Conservation (phyloP, 108 stramenopile genomes). For the Heterococcus sp. region DNA sequence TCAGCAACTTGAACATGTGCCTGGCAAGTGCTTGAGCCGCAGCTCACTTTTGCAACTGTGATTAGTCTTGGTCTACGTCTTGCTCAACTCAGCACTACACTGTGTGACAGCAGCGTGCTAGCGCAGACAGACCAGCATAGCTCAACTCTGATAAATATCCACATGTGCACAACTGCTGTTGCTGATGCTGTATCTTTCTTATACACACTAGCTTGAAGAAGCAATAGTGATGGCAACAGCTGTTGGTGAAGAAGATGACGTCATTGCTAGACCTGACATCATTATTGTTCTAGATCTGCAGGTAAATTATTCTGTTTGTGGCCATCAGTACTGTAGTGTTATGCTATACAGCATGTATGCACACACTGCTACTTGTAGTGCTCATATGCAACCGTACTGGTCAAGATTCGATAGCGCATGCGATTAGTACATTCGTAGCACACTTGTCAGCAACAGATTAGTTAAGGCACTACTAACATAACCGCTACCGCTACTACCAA, state of each 20-base stretch:
- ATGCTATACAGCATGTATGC: no score
- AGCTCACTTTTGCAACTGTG: no score
- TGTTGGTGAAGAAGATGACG: conserved; percentile 7
- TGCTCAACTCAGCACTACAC: no score
- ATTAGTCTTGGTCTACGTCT: no score
- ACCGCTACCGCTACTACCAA: no score
- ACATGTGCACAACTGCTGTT: not conserved
- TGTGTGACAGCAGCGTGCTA: no score
- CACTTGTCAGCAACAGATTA: not conserved
- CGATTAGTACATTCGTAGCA: not conserved
- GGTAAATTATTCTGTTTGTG: not conserved
- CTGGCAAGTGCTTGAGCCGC: no score
- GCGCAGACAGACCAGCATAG: not conserved
- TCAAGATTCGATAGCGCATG: not conserved
- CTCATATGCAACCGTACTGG: no score
- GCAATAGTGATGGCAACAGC: conserved; percentile 27
- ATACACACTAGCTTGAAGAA: conserved; percentile 15
- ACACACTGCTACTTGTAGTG: no score
- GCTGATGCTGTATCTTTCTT: not conserved
- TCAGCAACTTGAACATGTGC: no score
- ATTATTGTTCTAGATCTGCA: conserved; percentile 27
- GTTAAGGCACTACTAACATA: not conserved
- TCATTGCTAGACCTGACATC: conserved; percentile 8
- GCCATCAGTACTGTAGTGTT: not conserved
- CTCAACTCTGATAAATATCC: not conserved